Conservation (phyloP, 306 rosid genomes). For the Malus domestica region DNA sequence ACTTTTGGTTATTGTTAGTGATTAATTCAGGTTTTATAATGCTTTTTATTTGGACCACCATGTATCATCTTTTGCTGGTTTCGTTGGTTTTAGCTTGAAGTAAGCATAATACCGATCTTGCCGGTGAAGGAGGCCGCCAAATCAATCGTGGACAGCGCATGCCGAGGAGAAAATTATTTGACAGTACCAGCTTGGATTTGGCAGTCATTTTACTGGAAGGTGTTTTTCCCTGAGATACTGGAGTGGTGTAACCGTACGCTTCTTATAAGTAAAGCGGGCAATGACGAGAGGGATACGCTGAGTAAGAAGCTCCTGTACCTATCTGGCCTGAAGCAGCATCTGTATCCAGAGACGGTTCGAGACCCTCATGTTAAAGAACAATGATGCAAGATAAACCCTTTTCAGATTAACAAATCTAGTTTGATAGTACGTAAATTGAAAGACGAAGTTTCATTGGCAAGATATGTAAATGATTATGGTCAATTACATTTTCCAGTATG, state of each 20-base stretch:
- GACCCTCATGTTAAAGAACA: constrained; percentile 19
- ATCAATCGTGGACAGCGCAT: constrained; percentile 42
- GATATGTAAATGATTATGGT: too few relatives aligned
- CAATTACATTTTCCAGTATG: too few relatives aligned
- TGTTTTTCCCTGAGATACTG: constrained; percentile 38
- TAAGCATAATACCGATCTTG: constrained; percentile 36
- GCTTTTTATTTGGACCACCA: not conserved
- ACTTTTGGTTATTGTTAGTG: not conserved
- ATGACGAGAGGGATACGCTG: constrained; percentile 24
- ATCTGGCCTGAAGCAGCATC: constrained; percentile 25
- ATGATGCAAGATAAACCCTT: not conserved
- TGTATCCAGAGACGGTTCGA: constrained; percentile 31
- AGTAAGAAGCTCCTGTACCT: constrained; percentile 46
- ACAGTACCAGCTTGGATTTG: constrained; percentile 47
- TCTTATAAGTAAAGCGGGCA: constrained; percentile 17
- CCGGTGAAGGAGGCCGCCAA: constrained; percentile 34
- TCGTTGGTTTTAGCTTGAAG: constrained; percentile 18
- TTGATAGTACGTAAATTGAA: not conserved
- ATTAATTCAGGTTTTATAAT: not conserved
- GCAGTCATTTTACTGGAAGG: constrained; percentile 33
- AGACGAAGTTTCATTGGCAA: too few relatives aligned
- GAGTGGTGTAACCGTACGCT: constrained; percentile 24
- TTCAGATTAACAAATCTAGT: not conserved
- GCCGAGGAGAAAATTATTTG: constrained; percentile 43
- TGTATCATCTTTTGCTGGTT: not conserved